A percentile compares a stretch with the other conserved stretches of the same genome.
Evolutionary conservation across 305 asterid species (phyloP).

Genomic region (Rubia balearica): DNA sequence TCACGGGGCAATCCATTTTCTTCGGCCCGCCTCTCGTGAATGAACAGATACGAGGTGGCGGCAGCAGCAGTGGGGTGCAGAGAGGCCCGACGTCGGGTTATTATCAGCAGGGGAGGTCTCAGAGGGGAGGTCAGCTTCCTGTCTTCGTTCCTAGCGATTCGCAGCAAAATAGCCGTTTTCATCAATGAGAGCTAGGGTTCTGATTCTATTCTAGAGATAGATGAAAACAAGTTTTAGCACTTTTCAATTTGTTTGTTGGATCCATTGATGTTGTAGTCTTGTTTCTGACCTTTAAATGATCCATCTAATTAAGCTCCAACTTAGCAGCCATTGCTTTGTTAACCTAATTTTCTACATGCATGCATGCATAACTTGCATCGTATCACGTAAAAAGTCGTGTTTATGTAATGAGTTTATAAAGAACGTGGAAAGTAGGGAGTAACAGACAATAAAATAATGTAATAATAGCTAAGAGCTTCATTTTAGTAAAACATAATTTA

Average conservation of each 20-base stretch:
- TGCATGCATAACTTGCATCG: not conserved
- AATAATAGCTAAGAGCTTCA: not conserved
- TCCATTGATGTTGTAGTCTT: not conserved
- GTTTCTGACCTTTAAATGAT: not conserved
- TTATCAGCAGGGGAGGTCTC: conserved; percentile 85
- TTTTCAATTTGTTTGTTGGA: conserved; percentile 12
- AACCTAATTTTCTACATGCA: not conserved
- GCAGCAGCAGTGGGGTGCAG: conserved; percentile 35
- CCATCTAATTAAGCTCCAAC: not conserved
- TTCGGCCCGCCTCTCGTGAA: conserved; percentile 75
- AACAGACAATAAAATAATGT: not conserved
- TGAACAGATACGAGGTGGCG: conserved; percentile 40
- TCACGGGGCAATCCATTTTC: conserved; percentile 84
- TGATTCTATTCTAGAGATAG: conserved; percentile 17
- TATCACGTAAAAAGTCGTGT: too few relatives aligned
- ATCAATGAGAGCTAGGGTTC: conserved; percentile 19
- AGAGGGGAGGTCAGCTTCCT: conserved; percentile 96
- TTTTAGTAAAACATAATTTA: not conserved
- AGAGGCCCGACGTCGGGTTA: conserved; percentile 54
- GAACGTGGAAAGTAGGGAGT: too few relatives aligned
- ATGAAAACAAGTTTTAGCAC: conserved; percentile 15
- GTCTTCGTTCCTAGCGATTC: conserved; percentile 94
- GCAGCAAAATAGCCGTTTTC: conserved; percentile 49
- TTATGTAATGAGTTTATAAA: too few relatives aligned
- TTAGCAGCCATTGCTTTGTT: not conserved